phyloP scores from a whole-genome alignment of 768 basidiomycete genomes.

The Auricularia sp. region DNA sequence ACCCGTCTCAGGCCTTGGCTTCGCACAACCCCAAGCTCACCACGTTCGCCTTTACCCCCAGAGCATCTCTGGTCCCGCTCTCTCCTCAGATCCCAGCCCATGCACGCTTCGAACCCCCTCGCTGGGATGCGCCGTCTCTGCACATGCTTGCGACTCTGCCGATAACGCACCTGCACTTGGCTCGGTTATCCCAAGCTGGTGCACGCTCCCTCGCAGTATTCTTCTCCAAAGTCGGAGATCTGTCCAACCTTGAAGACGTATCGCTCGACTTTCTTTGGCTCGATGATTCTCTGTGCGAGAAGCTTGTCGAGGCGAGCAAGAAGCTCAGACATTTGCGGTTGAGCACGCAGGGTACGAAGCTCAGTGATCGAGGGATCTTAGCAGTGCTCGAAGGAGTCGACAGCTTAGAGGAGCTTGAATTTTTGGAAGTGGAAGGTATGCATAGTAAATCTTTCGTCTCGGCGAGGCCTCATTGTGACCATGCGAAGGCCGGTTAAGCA shows the following conservation, averaged over 20 bases:
- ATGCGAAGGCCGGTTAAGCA: slow-evolving; percentile 24
- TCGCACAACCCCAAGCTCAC: slow-evolving; percentile 15
- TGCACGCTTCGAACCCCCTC: slow-evolving; percentile 9
- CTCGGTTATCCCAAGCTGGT: slow-evolving; percentile 27
- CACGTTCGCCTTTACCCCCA: slow-evolving; percentile 16
- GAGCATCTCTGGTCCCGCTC: slow-evolving; percentile 7
- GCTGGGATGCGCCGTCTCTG: slow-evolving; percentile 29
- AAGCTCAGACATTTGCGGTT: slow-evolving; percentile 22
- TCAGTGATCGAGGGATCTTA: slow-evolving; percentile 25
- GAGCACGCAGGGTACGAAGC: slow-evolving; percentile 27
- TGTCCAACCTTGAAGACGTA: slow-evolving; percentile 24
- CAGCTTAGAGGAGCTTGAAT: slow-evolving; percentile 20
- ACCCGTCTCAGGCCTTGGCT: slow-evolving; percentile 14
- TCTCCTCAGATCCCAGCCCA: slow-evolving; percentile 3
- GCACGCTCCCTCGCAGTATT: slow-evolving; percentile 21
- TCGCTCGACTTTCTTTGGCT: slow-evolving; percentile 29
- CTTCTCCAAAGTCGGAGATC: slow-evolving; percentile 18
- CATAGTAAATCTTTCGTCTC: neutral
- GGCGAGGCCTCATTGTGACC: neutral
- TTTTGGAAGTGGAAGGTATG: slow-evolving; percentile 30
- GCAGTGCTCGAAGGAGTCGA: slow-evolving; percentile 26
- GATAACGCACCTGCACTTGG: slow-evolving; percentile 20
- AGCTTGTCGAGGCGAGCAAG: slow-evolving; percentile 21
- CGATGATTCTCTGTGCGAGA: slow-evolving; percentile 28
- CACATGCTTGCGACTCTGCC: slow-evolving; percentile 21